phyloP scores from a whole-genome alignment of 257 asterid genomes.

The Salvia splendens region DNA sequence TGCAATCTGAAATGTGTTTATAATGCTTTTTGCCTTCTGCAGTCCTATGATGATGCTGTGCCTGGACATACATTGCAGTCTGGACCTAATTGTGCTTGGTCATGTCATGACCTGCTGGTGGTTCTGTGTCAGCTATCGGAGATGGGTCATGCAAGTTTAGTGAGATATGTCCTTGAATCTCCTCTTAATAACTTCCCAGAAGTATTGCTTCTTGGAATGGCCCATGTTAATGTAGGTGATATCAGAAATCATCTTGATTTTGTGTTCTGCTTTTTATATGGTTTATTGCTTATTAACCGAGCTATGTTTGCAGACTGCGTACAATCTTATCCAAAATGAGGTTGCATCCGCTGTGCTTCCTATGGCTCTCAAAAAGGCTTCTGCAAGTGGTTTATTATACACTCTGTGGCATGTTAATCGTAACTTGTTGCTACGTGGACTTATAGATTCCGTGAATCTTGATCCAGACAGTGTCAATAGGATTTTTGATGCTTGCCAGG shows the following conservation, averaged over 20 bases:
- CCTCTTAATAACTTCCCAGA: conserved; percentile 87
- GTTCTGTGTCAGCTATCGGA: conserved; percentile 85
- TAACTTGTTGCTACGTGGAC: conserved; percentile 70
- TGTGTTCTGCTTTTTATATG: conserved; percentile 15
- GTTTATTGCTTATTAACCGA: conserved; percentile 26
- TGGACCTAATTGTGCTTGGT: conserved; percentile 78
- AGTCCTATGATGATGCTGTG: conserved; percentile 63
- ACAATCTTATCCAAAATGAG: conserved; percentile 81
- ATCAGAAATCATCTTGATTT: conserved; percentile 22
- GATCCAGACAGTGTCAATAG: conserved; percentile 60
- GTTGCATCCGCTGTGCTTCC: conserved; percentile 71
- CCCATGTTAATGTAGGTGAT: conserved; percentile 67
- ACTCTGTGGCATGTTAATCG: conserved; percentile 77
- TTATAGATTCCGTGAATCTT: conserved; percentile 62
- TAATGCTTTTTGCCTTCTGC: conserved; percentile 31
- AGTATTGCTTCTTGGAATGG: conserved; percentile 87
- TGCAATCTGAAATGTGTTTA: conserved; percentile 16
- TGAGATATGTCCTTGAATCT: conserved; percentile 68
- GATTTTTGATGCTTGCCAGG: conserved; percentile 82
- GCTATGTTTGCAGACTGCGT: conserved; percentile 70
- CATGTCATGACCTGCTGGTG: conserved; percentile 77
- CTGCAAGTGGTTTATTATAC: conserved; percentile 49
- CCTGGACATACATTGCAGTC: conserved; percentile 56
- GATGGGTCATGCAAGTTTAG: conserved; percentile 87
- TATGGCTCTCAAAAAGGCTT: conserved; percentile 48